Percentiles rank a stretch among this genome's conserved stretches.
These are phyloP conservation scores for Macrolepiota fuliginosa DNA, from an alignment of 768 basidiomycete species.

Conservation along the genomic window DNA sequence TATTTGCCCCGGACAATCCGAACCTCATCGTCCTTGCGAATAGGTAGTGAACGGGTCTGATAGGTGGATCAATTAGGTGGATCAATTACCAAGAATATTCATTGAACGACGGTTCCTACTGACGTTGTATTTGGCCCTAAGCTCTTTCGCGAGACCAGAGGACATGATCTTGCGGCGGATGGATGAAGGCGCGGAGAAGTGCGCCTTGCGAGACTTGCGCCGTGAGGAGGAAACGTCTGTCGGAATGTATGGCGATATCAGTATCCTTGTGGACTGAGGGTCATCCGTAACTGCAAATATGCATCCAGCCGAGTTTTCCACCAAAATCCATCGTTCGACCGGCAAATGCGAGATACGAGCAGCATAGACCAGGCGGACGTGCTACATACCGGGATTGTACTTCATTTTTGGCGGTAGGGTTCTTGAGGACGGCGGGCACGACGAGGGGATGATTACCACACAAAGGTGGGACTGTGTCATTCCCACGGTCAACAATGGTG, in stretches of 20 bases:
- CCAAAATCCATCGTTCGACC: constrained; percentile 23
- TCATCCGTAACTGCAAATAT: constrained; percentile 20
- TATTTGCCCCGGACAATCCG: constrained; percentile 95
- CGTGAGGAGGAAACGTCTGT: constrained; percentile 88
- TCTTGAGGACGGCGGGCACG: constrained; percentile 64
- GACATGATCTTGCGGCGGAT: constrained; percentile 98
- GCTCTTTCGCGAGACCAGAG: constrained; percentile 92
- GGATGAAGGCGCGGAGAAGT: constrained; percentile 94
- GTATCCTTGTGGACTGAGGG: constrained; percentile 21
- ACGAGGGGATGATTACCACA: constrained; percentile 29
- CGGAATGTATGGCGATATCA: constrained; percentile 25
- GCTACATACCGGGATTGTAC: constrained; percentile 75
- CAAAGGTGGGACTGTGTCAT: constrained; percentile 12
- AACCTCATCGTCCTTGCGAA: constrained; percentile 99
- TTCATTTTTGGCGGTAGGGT: constrained; percentile 58
- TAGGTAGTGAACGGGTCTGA: constrained; percentile 86
- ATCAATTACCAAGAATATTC: background rate
- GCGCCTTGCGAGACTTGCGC: constrained; percentile 98
- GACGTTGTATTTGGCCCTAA: constrained; percentile 89
- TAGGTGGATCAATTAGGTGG: background rate
- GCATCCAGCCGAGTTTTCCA: constrained; percentile 55
- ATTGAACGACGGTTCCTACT: constrained; percentile 26
- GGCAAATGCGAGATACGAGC: constrained; percentile 22
- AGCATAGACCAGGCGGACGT: constrained; percentile 20
- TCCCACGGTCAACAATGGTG: constrained; percentile 33